Conservation (phyloP, 2,329 filamentous ascomycete species). For the Alternaria tenuissima region DNA sequence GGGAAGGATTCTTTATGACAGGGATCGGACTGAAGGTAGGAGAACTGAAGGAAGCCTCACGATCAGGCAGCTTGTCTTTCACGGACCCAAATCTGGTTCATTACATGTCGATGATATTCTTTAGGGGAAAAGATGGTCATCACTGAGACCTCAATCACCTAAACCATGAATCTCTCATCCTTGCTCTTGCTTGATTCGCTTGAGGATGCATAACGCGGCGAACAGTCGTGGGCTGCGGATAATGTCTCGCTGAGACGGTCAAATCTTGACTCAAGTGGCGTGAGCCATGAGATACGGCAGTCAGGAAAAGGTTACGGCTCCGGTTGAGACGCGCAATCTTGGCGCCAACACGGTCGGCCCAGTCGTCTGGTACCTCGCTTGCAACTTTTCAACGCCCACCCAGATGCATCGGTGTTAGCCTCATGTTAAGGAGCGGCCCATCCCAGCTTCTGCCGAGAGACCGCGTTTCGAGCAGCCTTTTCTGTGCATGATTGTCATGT, state of each 20-base stretch:
- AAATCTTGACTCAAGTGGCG: not conserved
- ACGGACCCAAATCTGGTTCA: not conserved
- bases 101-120: not conserved
- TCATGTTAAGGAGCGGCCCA: not conserved
- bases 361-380: constrained; percentile 5
- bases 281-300: not conserved
- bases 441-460: not conserved
- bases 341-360: not conserved
- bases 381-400: constrained; percentile 1
- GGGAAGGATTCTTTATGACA: constrained; percentile 1
- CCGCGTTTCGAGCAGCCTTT: not conserved
- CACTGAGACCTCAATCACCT: not conserved
- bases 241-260: no score
- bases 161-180: not conserved
- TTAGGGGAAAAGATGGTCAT: not conserved
- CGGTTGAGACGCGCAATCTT: not conserved
- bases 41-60: not conserved
- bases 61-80: not conserved
- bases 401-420: not conserved
- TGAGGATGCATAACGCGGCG: not conserved
- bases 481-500: not conserved
- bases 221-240: not conserved
- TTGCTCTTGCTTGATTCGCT: not conserved
- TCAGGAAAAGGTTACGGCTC: not conserved
- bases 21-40: not conserved